These are phyloP conservation scores for Sporisorium iseilematis-ciliati DNA, from an alignment of 1,284 basidiomycete species.

Conservation along the genomic window DNA sequence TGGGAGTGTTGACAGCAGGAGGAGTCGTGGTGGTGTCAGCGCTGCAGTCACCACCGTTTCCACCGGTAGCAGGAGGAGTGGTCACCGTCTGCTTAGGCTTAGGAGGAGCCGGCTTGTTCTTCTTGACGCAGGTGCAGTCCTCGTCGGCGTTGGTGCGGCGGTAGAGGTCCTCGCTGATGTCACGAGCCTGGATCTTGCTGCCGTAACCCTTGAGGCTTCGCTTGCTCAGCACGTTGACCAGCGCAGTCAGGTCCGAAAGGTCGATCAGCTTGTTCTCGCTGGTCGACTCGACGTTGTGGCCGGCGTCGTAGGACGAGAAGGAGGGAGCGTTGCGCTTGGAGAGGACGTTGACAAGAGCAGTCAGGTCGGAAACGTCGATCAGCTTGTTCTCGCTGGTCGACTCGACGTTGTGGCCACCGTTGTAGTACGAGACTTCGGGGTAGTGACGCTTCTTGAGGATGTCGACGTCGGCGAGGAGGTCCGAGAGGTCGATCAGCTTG, in stretches of 20 bases:
- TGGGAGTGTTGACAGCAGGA: neutral
- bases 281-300: slow-evolving; percentile 43
- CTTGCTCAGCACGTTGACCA: slow-evolving; percentile 48
- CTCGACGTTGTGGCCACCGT: slow-evolving; percentile 47
- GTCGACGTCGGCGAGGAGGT: slow-evolving; percentile 22
- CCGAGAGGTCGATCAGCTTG: slow-evolving; percentile 34
- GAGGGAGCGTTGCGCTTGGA: slow-evolving; percentile 30
- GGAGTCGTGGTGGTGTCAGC: slow-evolving; percentile 15
- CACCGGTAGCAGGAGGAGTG: slow-evolving; percentile 6
- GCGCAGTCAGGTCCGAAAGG: slow-evolving; percentile 38
- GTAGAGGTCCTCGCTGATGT: slow-evolving; percentile 42
- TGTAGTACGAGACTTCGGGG: slow-evolving; percentile 23
- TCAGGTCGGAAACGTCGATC: slow-evolving; percentile 40
- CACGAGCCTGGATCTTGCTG: slow-evolving; percentile 36
- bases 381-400: slow-evolving; percentile 45
- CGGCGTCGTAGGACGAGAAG: slow-evolving; percentile 34
- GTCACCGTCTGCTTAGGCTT: slow-evolving; percentile 26
- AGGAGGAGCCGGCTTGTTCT: slow-evolving; percentile 34
- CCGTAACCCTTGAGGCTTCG: slow-evolving; percentile 35
- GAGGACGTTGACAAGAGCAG: slow-evolving; percentile 34
- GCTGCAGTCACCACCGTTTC: slow-evolving; percentile 4
- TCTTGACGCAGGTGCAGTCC: slow-evolving; percentile 54
- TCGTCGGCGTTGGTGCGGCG: slow-evolving; percentile 45
- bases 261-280: slow-evolving; percentile 54
- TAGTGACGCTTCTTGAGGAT: slow-evolving; percentile 28